Base-by-base conservation (phyloP, 2,329 filamentous ascomycete genomes). In the Exophiala calicioides region DNA sequence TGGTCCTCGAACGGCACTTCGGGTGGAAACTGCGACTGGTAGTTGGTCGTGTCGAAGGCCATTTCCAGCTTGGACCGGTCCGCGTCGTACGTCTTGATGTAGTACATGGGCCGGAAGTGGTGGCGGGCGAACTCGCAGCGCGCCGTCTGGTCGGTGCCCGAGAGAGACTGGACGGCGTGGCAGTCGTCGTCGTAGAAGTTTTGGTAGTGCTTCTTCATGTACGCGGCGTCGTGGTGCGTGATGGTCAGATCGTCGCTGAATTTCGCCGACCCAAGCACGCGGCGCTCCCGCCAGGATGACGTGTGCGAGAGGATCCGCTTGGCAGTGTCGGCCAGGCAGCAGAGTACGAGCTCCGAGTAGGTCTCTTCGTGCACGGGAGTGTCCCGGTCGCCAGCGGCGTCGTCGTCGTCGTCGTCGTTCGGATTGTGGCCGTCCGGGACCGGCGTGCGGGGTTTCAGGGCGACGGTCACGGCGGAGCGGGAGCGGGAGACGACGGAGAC, bases 1-100 rank as follows among this genome's bases (percentile, higher is more conserved):
- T 86, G 83, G 40, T 78, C 72, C 19, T 79, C 74, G 41, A 78
- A 75, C 0, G 74, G 71, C 0, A 78, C 69, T 1, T 70, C 64
- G 3, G 70, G 42, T 2, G 66, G 54, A 53, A 89, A 85, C 60
- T 88, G 85, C 33, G 82, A 76, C 62, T 89, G 85, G 65, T 88
- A 88, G 62, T 87, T 86, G 27, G 81, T 84, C 67, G 82, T 86
- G 64, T 89, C 84, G 65, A 88, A 89, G 46, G 78, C 84, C 75
- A 72, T 80, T 61, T 80, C 78, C 26, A 74, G 75, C 62, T 81
- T 81, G 3, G 70, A 73, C 5, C 68, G 68, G 52, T 79, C 76
- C 15, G 71, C 56, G 0, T 67, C 65, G 58, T 81, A 81, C 56
- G 73, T 75, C 47, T 81, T 78, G 56, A 79, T 82, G 57, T 76